A percentile compares a stretch with the other conserved stretches of the same genome.
Conservation (phyloP, 352 stramenopile genomes). For the Phytophthora idaei region DNA sequence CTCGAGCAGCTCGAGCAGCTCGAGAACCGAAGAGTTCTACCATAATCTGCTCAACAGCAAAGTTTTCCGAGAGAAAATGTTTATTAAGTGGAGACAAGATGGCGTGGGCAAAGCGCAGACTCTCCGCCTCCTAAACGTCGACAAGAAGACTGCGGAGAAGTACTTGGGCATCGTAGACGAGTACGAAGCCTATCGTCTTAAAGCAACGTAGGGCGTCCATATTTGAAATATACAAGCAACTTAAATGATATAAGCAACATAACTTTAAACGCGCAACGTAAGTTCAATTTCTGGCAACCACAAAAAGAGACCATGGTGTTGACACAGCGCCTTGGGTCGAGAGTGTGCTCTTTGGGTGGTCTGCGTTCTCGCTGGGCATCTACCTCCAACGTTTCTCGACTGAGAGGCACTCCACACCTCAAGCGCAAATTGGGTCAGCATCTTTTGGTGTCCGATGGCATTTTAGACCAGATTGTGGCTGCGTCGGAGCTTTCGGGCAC, state of each 20-base stretch:
- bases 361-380: slow-evolving; percentile 27
- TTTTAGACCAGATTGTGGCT: slow-evolving; percentile 71
- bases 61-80: no score
- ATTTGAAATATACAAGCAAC: slow-evolving; percentile 1
- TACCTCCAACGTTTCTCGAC: slow-evolving; percentile 46
- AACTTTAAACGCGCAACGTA: neutral
- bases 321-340: slow-evolving; percentile 1
- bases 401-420: slow-evolving; percentile 67
- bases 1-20: no score
- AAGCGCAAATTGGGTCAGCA: slow-evolving; percentile 88
- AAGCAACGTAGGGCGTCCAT: no score
- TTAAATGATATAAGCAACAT: neutral
- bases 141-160: no score
- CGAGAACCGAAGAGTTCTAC: no score
- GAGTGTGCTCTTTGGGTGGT: neutral
- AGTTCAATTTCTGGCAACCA: neutral
- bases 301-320: slow-evolving; percentile 15
- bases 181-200: no score
- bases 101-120: no score
- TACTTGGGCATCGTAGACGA: no score
- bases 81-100: no score
- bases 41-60: no score
- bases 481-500: slow-evolving; percentile 53
- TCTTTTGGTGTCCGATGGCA: slow-evolving; percentile 67
- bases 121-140: no score